Evolutionary conservation across 208 protist species (phyloP).

Genomic region (Leishmania major): DNA sequence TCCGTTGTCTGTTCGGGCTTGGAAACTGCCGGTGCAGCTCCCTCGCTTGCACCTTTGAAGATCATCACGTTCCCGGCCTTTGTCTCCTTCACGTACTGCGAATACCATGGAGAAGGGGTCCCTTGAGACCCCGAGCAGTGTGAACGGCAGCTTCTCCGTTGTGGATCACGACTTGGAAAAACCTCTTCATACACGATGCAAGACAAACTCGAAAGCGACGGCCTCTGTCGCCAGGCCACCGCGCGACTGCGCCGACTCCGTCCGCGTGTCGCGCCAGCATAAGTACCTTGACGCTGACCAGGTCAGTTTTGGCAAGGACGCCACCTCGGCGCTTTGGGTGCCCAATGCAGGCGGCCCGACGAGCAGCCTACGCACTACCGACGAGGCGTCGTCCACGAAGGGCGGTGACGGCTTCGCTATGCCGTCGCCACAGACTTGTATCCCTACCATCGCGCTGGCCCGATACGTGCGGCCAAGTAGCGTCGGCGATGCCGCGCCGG

Average conservation of each 20-base stretch:
- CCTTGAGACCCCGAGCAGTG: background rate
- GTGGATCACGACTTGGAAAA: background rate
- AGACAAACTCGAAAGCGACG: background rate
- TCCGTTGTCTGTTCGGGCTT: background rate
- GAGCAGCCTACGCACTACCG: background rate
- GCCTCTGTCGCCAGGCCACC: background rate
- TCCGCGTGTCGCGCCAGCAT: background rate
- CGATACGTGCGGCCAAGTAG: slow-evolving; percentile 12
- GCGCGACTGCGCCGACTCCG: background rate
- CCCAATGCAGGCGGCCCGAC: background rate
- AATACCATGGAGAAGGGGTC: background rate
- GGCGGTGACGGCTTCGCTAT: background rate
- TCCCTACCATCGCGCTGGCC: background rate
- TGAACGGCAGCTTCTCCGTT: background rate
- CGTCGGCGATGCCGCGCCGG: slow-evolving; percentile 21
- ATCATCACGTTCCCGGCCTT: background rate
- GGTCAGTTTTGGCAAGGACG: background rate
- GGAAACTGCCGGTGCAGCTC: background rate
- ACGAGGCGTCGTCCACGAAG: background rate
- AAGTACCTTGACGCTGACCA: background rate
- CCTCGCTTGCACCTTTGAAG: background rate
- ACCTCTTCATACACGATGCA: background rate
- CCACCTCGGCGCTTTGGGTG: background rate
- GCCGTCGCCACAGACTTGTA: background rate
- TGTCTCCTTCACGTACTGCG: background rate